phyloP scores from a whole-genome alignment of 2,329 filamentous ascomycete genomes.

The Penicillium freii region DNA sequence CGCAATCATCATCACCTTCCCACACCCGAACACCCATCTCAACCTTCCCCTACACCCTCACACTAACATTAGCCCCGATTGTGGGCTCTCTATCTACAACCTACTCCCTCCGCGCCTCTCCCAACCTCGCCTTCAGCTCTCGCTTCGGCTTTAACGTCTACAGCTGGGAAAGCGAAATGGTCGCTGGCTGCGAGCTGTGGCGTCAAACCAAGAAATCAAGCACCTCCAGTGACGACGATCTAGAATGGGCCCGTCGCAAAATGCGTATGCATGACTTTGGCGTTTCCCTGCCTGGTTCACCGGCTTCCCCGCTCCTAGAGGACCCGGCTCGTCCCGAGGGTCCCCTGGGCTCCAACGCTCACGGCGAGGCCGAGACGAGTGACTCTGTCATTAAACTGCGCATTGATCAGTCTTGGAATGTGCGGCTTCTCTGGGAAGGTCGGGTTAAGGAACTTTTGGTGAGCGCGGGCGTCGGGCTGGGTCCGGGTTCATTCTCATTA shows the following conservation, averaged over 20 bases:
- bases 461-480: slow-evolving; percentile 82
- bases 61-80: slow-evolving; percentile 85
- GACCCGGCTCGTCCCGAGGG: slow-evolving; percentile 17
- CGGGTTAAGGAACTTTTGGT: slow-evolving; percentile 89
- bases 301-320: slow-evolving; percentile 17
- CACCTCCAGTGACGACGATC: slow-evolving; percentile 44
- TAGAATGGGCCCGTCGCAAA: slow-evolving; percentile 43
- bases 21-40: slow-evolving; percentile 46
- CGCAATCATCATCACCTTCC: slow-evolving; percentile 22
- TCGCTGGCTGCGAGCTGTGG: slow-evolving; percentile 92
- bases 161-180: slow-evolving; percentile 93
- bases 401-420: slow-evolving; percentile 81
- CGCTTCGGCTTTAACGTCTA: slow-evolving; percentile 97
- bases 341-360: slow-evolving; percentile 3
- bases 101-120: slow-evolving; percentile 85
- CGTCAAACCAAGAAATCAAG: slow-evolving; percentile 49
- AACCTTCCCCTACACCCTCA: slow-evolving; percentile 90
- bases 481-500: slow-evolving; percentile 49
- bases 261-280: slow-evolving; percentile 33
- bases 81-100: slow-evolving; percentile 91
- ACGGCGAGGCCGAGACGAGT: slow-evolving; percentile 60
- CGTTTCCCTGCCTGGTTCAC: slow-evolving; percentile 18
- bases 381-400: slow-evolving; percentile 86
- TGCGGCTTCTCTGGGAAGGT: slow-evolving; percentile 90
- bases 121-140: slow-evolving; percentile 79